Conservation (phyloP, 805 yeast species). For the Saccharomycopsis schoenii region DNA sequence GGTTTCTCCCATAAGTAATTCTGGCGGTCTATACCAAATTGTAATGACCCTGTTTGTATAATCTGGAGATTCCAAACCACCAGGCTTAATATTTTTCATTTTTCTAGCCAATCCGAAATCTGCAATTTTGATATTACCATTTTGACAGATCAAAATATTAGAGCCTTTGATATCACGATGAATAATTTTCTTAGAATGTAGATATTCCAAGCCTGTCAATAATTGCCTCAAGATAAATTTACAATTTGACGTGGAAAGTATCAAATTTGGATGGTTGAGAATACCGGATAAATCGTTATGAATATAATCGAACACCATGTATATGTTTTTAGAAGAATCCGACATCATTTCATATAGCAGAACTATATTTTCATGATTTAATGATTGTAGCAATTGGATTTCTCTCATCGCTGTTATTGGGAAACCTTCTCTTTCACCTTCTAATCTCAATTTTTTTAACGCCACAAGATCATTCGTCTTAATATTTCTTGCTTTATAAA, state of each 20-base stretch:
- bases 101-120: slow-evolving; percentile 78
- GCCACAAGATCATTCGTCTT: slow-evolving; percentile 73
- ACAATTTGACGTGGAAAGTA: slow-evolving; percentile 50
- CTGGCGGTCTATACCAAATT: slow-evolving; percentile 97
- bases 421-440: slow-evolving; percentile 85
- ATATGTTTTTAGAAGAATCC: slow-evolving; percentile 49
- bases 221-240: slow-evolving; percentile 60
- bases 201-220: slow-evolving; percentile 56
- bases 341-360: slow-evolving; percentile 85
- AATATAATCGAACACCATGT: slow-evolving; percentile 89
- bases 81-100: slow-evolving; percentile 45
- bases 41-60: slow-evolving; percentile 95
- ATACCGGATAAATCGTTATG: slow-evolving; percentile 91
- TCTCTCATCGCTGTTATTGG: slow-evolving; percentile 95
- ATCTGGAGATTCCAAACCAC: slow-evolving; percentile 46
- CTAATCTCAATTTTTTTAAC: slow-evolving; percentile 72
- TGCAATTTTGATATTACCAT: slow-evolving; percentile 60
- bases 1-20: slow-evolving; percentile 80
- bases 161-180: slow-evolving; percentile 82
- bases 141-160: slow-evolving; percentile 53
- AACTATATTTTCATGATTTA: slow-evolving; percentile 74
- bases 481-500: slow-evolving; percentile 72
- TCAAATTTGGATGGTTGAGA: slow-evolving; percentile 62
- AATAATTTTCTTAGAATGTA: slow-evolving; percentile 58
- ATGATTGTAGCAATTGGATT: slow-evolving; percentile 71